Conservation (phyloP, 257 asterid genomes). For the Dorcoceras hygrometricum region DNA sequence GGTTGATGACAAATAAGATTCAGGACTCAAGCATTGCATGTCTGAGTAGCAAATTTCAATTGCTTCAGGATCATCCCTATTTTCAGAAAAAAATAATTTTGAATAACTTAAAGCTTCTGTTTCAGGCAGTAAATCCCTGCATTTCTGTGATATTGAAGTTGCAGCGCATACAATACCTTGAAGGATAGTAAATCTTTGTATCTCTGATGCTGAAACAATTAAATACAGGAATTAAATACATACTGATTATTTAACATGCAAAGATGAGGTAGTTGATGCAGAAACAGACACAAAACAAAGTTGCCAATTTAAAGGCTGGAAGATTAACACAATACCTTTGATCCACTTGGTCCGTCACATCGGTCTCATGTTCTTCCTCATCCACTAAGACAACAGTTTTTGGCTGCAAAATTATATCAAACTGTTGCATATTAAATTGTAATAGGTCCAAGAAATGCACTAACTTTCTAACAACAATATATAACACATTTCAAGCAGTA, state of each 20-base stretch:
- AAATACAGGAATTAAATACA: constrained; percentile 28
- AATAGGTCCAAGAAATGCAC: constrained; percentile 19
- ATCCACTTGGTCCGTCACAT: constrained; percentile 31
- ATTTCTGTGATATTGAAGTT: constrained; percentile 1
- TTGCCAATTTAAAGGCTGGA: constrained; percentile 16
- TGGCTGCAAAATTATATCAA: constrained; percentile 39
- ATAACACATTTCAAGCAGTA: constrained; percentile 6
- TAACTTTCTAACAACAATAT: constrained; percentile 16
- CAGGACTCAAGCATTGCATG: constrained; percentile 80
- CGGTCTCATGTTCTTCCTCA: constrained; percentile 73
- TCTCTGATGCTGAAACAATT: constrained; percentile 46
- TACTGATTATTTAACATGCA: constrained; percentile 14
- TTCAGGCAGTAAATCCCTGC: constrained; percentile 1
- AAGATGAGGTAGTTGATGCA: constrained; percentile 16
- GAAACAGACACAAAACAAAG: constrained; percentile 21
- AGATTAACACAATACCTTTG: constrained; percentile 50
- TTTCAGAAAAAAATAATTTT: constrained; percentile 30
- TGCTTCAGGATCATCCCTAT: constrained; percentile 77
- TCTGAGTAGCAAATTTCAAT: constrained; percentile 64
- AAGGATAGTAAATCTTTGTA: constrained; percentile 68
- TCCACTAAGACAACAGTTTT: constrained; percentile 71
- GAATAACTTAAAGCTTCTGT: constrained; percentile 17
- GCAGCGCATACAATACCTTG: constrained; percentile 50
- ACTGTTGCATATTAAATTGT: constrained; percentile 11
- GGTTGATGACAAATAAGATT: constrained; percentile 68